phyloP scores from a whole-genome alignment of 768 basidiomycete genomes.

The Trametes cingulata region DNA sequence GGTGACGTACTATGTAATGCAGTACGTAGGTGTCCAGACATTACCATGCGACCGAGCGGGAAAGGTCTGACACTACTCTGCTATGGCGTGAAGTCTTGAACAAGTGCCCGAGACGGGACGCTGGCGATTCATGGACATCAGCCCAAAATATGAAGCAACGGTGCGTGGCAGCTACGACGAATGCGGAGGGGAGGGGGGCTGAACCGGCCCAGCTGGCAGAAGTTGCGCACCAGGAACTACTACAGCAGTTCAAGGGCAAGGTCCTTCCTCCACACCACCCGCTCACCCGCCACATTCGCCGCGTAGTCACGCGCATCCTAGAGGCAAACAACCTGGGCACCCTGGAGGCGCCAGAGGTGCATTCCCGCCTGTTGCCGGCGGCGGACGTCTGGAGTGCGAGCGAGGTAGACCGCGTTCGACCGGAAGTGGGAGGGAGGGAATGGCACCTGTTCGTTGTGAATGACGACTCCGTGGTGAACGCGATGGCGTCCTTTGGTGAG shows the following conservation, averaged over 20 bases:
- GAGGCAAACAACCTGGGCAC: constrained; percentile 70
- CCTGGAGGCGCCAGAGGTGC: constrained; percentile 39
- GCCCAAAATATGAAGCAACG: constrained; percentile 54
- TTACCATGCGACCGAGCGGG: neutral
- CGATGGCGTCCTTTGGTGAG: constrained; percentile 71
- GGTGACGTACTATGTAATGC: constrained; percentile 32
- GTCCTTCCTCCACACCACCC: constrained; percentile 72
- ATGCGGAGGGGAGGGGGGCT: neutral
- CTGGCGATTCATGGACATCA: constrained; percentile 85
- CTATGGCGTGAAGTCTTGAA: constrained; percentile 58
- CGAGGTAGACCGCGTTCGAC: constrained; percentile 20
- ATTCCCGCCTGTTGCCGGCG: constrained; percentile 24
- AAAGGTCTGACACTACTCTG: neutral
- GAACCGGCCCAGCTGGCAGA: constrained; percentile 43
- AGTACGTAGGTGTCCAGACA: constrained; percentile 29
- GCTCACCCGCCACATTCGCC: constrained; percentile 63
- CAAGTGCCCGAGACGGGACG: constrained; percentile 84
- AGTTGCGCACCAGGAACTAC: constrained; percentile 42
- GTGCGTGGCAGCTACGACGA: constrained; percentile 36
- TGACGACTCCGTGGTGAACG: constrained; percentile 70
- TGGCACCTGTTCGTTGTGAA: constrained; percentile 82
- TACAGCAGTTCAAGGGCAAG: constrained; percentile 50
- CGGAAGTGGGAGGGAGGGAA: constrained; percentile 34
- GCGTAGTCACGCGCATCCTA: constrained; percentile 69
- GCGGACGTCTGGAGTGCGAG: constrained; percentile 32